Evolutionary conservation across 345 rosid genomes (phyloP), one percentile per base, ranked within the genome.

Genomic region (Citrus sinensis): DNA sequence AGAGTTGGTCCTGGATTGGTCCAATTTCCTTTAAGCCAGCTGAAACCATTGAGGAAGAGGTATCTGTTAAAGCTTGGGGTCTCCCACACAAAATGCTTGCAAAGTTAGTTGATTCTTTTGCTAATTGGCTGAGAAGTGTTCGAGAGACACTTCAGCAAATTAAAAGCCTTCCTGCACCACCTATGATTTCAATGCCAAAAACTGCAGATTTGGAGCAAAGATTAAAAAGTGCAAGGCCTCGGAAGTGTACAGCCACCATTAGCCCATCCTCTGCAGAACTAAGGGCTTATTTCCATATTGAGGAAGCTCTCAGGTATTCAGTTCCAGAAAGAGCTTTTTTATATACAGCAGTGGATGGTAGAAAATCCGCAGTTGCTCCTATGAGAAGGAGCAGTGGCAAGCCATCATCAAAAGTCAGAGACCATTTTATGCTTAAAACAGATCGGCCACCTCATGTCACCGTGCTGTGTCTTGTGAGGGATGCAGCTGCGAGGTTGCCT

Each of bases 361-460:
- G 83, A 79, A 96, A 94, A 77, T 92, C 99, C 9, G 84, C 93
- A 70, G 99, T 96, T 83, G 98, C 99, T 75, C 99, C 99, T 27
- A 83, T 96, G 86, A 93, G 98, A 88, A 94, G 99, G 86, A 90
- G 98, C 64, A 97, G 99, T 25, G 99, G 99, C 56, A 96, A 96
- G 89, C 99, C 99, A 79, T 92, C 98, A 79, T 94, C 99, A 66
- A 96, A 96, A 88, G 94, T 98, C 63, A 90, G 99, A 70, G 99
- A 96, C 73, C 99, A 96, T 88, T 96, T 92, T 81, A 96, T 96
- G 99, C 87, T 96, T 87, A 94, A 92, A 86, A 95, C 97, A 25
- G 98, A 96, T 86, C 92, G 98, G 7, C 99, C 99, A 17, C 98
- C 99, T 13, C 98, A 96, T 87, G 99, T 96, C 74, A 96, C 99